A percentile compares a stretch with the other conserved stretches of the same genome.
Conservation (phyloP, 495 filamentous ascomycete genomes). For the Aspergillus incahuasiensis region DNA sequence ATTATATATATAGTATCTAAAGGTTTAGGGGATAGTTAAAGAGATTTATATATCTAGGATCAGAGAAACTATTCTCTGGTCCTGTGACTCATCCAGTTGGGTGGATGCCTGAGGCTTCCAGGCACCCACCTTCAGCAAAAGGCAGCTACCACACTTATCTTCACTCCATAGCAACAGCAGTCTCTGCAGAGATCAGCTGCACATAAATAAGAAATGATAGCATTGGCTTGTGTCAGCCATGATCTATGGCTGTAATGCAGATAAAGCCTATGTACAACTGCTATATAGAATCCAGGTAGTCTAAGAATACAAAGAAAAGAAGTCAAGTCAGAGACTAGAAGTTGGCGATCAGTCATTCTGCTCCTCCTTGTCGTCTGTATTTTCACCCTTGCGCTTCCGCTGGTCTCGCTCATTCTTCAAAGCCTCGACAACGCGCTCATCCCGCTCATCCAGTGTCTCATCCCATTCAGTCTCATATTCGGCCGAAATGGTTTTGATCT, state of each 20-base stretch:
- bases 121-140: too few species aligned
- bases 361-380: conserved; percentile 27
- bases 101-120: too few species aligned
- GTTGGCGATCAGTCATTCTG: conserved; percentile 29
- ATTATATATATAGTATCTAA: too few species aligned
- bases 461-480: conserved; percentile 97
- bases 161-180: too few species aligned
- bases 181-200: too few species aligned
- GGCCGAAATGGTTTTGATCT: conserved; percentile 75
- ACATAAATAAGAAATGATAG: too few species aligned
- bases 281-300: conserved; percentile 2
- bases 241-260: neutral
- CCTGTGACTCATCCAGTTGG: too few species aligned
- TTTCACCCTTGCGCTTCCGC: conserved; percentile 43
- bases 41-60: too few species aligned
- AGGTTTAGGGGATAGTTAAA: too few species aligned
- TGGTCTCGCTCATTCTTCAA: conserved; percentile 58
- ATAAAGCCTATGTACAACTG: neutral
- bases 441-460: conserved; percentile 71
- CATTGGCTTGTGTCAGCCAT: neutral
- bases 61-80: too few species aligned
- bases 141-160: neutral
- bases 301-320: neutral
- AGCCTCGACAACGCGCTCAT: conserved; percentile 65
- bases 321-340: neutral